phyloP scores from a whole-genome alignment of 2,329 filamentous ascomycete species.

The Emmonsiellopsis sp. region DNA sequence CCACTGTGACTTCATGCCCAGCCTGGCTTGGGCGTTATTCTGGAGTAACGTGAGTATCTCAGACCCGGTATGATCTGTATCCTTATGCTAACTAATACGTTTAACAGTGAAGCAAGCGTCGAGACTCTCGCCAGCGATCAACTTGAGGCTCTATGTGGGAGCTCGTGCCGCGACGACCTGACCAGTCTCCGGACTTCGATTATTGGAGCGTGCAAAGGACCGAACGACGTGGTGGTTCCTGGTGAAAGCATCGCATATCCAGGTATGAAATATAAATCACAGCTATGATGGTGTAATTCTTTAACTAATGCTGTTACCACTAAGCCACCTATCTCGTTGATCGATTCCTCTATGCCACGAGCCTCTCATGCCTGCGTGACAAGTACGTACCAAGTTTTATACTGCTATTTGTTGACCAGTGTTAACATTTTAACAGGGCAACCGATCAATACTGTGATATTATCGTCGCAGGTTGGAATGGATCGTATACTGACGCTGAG shows the following conservation, averaged over 20 bases:
- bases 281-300: background rate
- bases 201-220: background rate
- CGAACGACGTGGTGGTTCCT: background rate
- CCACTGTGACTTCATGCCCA: background rate
- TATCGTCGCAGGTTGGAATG: background rate
- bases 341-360: background rate
- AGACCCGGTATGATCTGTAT: background rate
- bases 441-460: background rate
- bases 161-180: background rate
- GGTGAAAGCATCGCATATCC: background rate
- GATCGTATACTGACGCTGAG: slow-evolving; percentile 3
- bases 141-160: background rate
- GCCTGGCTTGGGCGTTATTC: background rate
- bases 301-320: background rate
- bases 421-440: background rate
- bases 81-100: background rate
- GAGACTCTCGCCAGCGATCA: background rate
- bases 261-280: background rate
- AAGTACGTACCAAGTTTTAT: background rate
- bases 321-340: background rate
- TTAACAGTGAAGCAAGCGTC: background rate
- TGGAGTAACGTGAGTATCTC: background rate
- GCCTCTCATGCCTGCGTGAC: background rate
- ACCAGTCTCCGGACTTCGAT: background rate
- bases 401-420: background rate